These are phyloP conservation scores for Agaricus blazei DNA, from an alignment of 768 basidiomycete species.

Conservation along the genomic window DNA sequence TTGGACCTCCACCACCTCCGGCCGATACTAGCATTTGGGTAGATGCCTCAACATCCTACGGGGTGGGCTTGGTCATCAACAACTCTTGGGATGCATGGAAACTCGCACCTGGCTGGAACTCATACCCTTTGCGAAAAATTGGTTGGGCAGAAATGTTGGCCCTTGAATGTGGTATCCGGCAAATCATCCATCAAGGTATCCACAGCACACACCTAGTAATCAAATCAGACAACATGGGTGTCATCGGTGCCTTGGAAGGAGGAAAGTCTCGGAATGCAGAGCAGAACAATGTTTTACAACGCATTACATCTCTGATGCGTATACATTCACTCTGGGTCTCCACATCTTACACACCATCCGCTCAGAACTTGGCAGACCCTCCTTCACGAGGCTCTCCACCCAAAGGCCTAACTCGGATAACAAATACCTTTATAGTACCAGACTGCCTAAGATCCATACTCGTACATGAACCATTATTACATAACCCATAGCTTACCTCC, in stretches of 20 bases:
- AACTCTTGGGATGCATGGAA: conserved; percentile 24
- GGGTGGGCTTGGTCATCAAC: conserved; percentile 28
- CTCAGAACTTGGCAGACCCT: conserved; percentile 10
- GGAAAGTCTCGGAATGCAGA: conserved; percentile 14
- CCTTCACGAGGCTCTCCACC: conserved; percentile 5
- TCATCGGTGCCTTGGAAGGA: conserved; percentile 23
- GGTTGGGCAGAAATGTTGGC: conserved; percentile 23
- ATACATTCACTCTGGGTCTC: conserved; percentile 7
- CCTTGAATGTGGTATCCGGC: conserved; percentile 18
- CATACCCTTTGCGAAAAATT: conserved; percentile 13
- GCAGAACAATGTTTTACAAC: conserved; percentile 14
- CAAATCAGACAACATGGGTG: conserved; percentile 28
- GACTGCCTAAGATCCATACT: background rate
- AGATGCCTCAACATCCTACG: conserved; percentile 34
- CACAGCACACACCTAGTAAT: conserved; percentile 21
- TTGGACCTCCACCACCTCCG: conserved; percentile 2
- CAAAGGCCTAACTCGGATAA: background rate
- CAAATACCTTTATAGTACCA: background rate
- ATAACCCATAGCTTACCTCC: background rate
- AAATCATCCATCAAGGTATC: conserved; percentile 4
- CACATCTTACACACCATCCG: conserved; percentile 5
- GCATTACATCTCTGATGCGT: conserved; percentile 1
- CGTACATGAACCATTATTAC: background rate
- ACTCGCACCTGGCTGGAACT: conserved; percentile 13
- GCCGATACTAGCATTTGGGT: conserved; percentile 20